Base-by-base conservation (phyloP, 371 early-diverging fungal genomes). In the Apophysomyces ossiformis region DNA sequence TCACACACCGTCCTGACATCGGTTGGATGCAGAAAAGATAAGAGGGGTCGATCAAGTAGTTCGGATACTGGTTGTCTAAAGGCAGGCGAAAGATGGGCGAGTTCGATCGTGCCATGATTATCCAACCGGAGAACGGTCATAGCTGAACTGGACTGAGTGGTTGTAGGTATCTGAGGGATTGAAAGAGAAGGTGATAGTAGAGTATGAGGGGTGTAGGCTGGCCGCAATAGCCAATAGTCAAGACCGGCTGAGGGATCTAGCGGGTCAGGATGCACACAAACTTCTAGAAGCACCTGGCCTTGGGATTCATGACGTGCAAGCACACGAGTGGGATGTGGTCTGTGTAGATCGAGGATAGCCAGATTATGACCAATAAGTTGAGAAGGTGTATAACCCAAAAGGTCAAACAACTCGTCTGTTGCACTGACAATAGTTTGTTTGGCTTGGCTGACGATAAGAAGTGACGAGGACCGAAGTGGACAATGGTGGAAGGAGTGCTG, bases 201-300 rank as follows among this genome's bases (percentile, higher is more conserved):
- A 3, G 54, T 50, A 50, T 50, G 54, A 50, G 54, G 54, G 9
- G 54, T 21, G 21, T 50, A 50, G 7, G 54, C 54, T 21, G 74
- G 74, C 7, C 68, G 78, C 13, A 77, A 56, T 11, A 78, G 59
- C 78, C 78, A 78, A 57, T 78, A 78, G 35, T 78, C 78, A 2
- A 78, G 68, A 12, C 41, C 44, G 0, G 60, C 60, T 1, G 71
- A 61, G 13, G 50, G 68, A 12, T 63, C 46, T 7, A 78, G 59
- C 26, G 78, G 75, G 57, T 78, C 73, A 57, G 64, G 70, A 47
- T 78, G 78, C 18, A 75, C 58, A 43, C 78, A 78, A 1, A 75
- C 65, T 21, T 78, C 75, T 12, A 78, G 64, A 8, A 66, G 66
- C 18, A 69, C 39, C 35, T 69, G 50, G 12, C 75, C 69, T 11